Conservation (phyloP, 257 asterid genomes). For the Nicotiana benthamiana region DNA sequence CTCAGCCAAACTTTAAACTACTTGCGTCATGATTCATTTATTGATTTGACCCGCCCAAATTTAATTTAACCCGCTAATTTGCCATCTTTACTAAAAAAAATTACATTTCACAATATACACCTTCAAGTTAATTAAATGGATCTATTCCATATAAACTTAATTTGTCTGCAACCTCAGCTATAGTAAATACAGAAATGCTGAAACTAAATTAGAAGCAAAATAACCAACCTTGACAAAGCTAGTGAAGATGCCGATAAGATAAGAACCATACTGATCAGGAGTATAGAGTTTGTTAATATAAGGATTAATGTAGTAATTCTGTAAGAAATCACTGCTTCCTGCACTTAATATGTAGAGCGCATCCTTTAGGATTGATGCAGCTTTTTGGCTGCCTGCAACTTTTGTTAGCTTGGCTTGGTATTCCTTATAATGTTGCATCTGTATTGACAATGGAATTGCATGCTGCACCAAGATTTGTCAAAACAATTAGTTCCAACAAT, state of each 20-base stretch:
- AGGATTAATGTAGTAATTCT: constrained; percentile 83
- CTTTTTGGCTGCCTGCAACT: constrained; percentile 49
- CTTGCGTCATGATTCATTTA: not conserved
- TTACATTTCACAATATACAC: not conserved
- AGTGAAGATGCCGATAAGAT: constrained; percentile 51
- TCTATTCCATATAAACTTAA: not conserved
- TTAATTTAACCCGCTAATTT: not conserved
- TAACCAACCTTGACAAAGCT: constrained; percentile 47
- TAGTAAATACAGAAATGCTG: not conserved
- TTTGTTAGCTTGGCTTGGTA: constrained; percentile 58
- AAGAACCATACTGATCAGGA: constrained; percentile 66
- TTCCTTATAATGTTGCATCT: constrained; percentile 62
- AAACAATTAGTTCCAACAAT: not conserved
- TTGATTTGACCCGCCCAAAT: not conserved
- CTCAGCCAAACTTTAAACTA: no score
- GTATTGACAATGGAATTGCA: constrained; percentile 68
- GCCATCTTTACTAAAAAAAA: not conserved
- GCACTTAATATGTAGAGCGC: constrained; percentile 56
- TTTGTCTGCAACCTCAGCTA: not conserved
- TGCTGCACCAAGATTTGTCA: constrained; percentile 38
- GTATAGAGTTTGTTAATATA: constrained; percentile 54
- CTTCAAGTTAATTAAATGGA: not conserved
- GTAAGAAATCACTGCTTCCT: constrained; percentile 83
- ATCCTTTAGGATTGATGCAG: constrained; percentile 46
- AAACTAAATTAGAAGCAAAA: not conserved